These are phyloP conservation scores for Amauroascus niger DNA, from an alignment of 2,329 filamentous ascomycete species.

Conservation along the genomic window DNA sequence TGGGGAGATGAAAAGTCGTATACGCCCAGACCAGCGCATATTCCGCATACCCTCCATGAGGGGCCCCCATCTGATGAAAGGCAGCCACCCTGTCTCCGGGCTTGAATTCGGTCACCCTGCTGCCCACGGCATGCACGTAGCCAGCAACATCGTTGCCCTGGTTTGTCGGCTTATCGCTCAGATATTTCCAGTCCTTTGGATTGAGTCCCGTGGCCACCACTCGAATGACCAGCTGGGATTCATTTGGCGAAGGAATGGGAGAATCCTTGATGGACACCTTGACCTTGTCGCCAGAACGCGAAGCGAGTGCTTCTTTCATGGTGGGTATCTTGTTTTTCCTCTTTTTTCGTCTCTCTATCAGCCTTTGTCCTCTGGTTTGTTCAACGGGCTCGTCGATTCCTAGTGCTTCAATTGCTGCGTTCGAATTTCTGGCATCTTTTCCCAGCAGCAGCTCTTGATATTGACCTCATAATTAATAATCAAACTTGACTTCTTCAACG, in stretches of 20 bases:
- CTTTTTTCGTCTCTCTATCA: too few relatives aligned
- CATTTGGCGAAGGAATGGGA: slow-evolving; percentile 33
- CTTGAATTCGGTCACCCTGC: slow-evolving; percentile 45
- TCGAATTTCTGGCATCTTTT: too few relatives aligned
- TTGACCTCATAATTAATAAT: too few relatives aligned
- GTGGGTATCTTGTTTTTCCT: too few relatives aligned
- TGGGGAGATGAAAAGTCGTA: slow-evolving; percentile 47
- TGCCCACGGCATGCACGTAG: slow-evolving; percentile 43
- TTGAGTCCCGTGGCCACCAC: slow-evolving; percentile 37
- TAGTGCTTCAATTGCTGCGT: too few relatives aligned
- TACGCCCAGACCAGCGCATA: slow-evolving; percentile 47
- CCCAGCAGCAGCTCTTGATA: too few relatives aligned
- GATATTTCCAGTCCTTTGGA: slow-evolving; percentile 43
- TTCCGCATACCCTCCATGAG: slow-evolving; percentile 46
- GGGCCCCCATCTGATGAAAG: slow-evolving; percentile 41
- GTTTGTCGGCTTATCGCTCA: slow-evolving; percentile 26
- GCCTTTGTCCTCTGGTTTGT: too few relatives aligned
- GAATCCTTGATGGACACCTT: slow-evolving; percentile 26
- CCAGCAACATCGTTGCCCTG: slow-evolving; percentile 46
- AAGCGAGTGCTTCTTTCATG: slow-evolving; percentile 39
- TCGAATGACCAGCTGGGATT: slow-evolving; percentile 33
- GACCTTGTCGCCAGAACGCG: slow-evolving; percentile 29
- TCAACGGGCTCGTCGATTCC: too few relatives aligned
- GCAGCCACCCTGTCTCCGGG: slow-evolving; percentile 47
- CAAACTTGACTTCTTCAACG: too few relatives aligned